Percentiles rank a stretch among this genome's conserved stretches.
phyloP scores from a whole-genome alignment of 805 yeast species.

The Zygosaccharomyces lentus region DNA sequence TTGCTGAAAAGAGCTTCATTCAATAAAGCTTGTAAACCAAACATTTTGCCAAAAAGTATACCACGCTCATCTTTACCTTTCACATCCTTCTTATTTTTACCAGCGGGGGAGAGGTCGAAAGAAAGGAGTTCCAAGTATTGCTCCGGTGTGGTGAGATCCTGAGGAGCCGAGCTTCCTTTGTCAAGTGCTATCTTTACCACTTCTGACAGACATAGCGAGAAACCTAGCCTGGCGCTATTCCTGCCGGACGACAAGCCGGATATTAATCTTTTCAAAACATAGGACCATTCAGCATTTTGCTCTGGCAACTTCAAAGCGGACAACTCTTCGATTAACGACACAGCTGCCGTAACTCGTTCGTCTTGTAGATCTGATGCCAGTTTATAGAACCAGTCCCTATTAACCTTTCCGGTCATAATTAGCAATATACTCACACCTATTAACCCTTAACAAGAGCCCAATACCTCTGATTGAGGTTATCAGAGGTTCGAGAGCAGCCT shows the following conservation, averaged over 20 bases:
- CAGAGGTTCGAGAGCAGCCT: not conserved
- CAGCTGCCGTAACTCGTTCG: conserved; percentile 72
- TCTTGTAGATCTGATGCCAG: conserved; percentile 71
- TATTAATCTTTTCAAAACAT: conserved; percentile 72
- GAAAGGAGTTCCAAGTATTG: conserved; percentile 24
- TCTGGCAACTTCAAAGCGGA: conserved; percentile 31
- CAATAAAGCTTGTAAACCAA: conserved; percentile 74
- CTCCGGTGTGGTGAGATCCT: conserved; percentile 18
- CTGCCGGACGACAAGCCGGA: conserved; percentile 79
- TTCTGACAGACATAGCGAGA: conserved; percentile 82
- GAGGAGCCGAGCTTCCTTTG: conserved; percentile 14
- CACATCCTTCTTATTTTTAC: conserved; percentile 40
- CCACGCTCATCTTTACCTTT: conserved; percentile 85
- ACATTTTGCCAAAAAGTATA: conserved; percentile 72
- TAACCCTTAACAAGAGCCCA: not conserved
- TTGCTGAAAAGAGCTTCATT: conserved; percentile 44
- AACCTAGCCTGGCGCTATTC: conserved; percentile 82
- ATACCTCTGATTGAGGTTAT: not conserved
- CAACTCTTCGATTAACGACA: conserved; percentile 58
- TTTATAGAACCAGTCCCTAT: conserved; percentile 70
- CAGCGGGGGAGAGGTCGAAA: conserved; percentile 36
- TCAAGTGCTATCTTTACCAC: conserved; percentile 39
- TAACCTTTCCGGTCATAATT: conserved; percentile 36
- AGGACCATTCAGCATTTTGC: conserved; percentile 63
- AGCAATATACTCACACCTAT: not conserved